Evolutionary conservation across 202 grass and related monocot species (phyloP).

Genomic region (Tripidium arundinaceum): DNA sequence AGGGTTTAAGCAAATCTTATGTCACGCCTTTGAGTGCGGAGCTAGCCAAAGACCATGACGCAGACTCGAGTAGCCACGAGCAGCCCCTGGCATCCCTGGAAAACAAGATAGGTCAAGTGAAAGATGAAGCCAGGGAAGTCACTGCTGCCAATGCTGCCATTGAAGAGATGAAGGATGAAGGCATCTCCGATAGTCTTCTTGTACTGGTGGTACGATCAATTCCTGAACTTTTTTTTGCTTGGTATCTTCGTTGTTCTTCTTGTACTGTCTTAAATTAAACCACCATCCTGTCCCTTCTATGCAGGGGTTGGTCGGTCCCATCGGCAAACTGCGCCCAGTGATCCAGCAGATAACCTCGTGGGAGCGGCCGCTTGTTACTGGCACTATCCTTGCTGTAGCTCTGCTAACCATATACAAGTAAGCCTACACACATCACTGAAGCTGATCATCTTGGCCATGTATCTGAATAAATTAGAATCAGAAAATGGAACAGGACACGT

Average conservation of each 20-base stretch:
- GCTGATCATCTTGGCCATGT: background rate
- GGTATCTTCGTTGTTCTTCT: background rate
- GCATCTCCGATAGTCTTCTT: slow-evolving; percentile 79
- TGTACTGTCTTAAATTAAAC: background rate
- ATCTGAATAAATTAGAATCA: background rate
- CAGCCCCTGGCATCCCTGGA: slow-evolving; percentile 42
- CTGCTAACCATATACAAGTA: slow-evolving; percentile 80
- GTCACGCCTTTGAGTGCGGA: slow-evolving; percentile 22
- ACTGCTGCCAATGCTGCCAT: slow-evolving; percentile 57
- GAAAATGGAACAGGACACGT: too few relatives aligned
- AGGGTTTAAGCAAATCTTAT: slow-evolving; percentile 52
- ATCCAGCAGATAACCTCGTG: slow-evolving; percentile 51
- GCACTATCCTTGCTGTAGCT: slow-evolving; percentile 25
- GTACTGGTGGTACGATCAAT: slow-evolving; percentile 50
- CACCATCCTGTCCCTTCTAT: slow-evolving; percentile 12
- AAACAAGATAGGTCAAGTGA: slow-evolving; percentile 63
- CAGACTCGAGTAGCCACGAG: slow-evolving; percentile 30
- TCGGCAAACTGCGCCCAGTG: slow-evolving; percentile 43
- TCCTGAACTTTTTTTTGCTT: background rate
- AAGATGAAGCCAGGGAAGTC: slow-evolving; percentile 64
- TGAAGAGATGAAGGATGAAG: slow-evolving; percentile 75
- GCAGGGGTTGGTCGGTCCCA: slow-evolving; percentile 64
- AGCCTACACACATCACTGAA: background rate
- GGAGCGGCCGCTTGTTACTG: slow-evolving; percentile 52
- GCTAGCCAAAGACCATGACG: slow-evolving; percentile 38